Evolutionary conservation across 441 rosid genomes (phyloP).

Genomic region (Adansonia grandidieri): DNA sequence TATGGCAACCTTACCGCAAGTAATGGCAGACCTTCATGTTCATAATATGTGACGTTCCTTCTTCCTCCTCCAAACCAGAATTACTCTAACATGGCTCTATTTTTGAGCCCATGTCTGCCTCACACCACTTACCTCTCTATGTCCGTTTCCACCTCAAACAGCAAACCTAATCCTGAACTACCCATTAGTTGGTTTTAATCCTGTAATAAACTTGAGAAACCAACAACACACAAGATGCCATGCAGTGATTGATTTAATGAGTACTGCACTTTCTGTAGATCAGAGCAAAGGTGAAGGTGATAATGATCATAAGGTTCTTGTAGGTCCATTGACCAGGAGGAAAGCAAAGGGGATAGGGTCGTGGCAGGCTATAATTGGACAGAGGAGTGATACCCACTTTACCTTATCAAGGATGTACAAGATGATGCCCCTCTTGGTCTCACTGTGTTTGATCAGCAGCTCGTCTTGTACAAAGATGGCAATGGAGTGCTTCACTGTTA

Average conservation of each 20-base stretch:
- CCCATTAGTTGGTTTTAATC: slow-evolving; percentile 2
- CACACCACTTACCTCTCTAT: slow-evolving; percentile 30
- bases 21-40: slow-evolving; percentile 14
- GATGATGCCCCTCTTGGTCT: slow-evolving; percentile 92
- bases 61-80: slow-evolving; percentile 11
- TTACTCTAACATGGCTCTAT: slow-evolving; percentile 36
- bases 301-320: slow-evolving; percentile 29
- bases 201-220: neutral
- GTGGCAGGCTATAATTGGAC: slow-evolving; percentile 79
- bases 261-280: neutral
- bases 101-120: slow-evolving; percentile 31
- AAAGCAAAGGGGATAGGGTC: slow-evolving; percentile 43
- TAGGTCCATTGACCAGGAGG: slow-evolving; percentile 41
- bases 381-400: slow-evolving; percentile 93
- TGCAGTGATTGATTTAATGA: slow-evolving; percentile 41
- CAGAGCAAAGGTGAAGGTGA: slow-evolving; percentile 25
- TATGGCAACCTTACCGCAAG: slow-evolving; percentile 35
- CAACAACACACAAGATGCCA: slow-evolving; percentile 27
- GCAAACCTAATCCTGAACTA: neutral
- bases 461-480: slow-evolving; percentile 81
- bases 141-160: slow-evolving; percentile 31
- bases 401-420: slow-evolving; percentile 75
- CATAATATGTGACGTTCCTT: neutral
- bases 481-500: slow-evolving; percentile 63
- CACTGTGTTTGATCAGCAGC: slow-evolving; percentile 75